Evolutionary conservation across 176 grass and related monocot species (phyloP).

Genomic region (Tillandsia leiboldiana): DNA sequence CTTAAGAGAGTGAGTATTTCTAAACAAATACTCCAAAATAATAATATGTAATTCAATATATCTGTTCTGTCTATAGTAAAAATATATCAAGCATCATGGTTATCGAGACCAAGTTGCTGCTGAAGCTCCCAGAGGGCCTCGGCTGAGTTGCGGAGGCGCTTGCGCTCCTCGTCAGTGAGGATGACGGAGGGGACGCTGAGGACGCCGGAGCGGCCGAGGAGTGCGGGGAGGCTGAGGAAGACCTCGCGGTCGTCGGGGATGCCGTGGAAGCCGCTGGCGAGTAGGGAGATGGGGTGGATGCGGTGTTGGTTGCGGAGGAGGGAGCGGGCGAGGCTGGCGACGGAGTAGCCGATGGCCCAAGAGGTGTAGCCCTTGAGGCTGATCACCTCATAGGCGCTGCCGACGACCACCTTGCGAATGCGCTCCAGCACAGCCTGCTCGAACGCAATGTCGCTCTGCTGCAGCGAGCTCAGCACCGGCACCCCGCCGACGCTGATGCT

Average conservation of each 20-base stretch:
- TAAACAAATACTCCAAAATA: too few relatives aligned
- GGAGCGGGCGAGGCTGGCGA: conserved; percentile 45
- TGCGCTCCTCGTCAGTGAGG: conserved; percentile 53
- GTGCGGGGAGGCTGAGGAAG: conserved; percentile 70
- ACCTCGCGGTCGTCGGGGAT: conserved; percentile 46
- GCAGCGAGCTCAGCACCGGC: conserved; percentile 48
- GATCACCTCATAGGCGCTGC: conserved; percentile 79
- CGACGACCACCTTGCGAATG: conserved; percentile 46
- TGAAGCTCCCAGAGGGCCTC: conserved; percentile 65
- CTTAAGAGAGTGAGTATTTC: too few relatives aligned
- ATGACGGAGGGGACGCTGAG: conserved; percentile 46
- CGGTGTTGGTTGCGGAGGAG: conserved; percentile 69
- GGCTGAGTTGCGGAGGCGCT: conserved; percentile 36
- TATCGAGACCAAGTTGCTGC: conserved; percentile 18
- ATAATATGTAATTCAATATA: too few relatives aligned
- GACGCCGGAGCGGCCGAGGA: conserved; percentile 38
- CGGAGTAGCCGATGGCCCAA: conserved; percentile 87
- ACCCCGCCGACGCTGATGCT: conserved; percentile 57
- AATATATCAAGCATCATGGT: too few relatives aligned
- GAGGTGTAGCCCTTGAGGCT: conserved; percentile 69
- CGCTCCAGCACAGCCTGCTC: conserved; percentile 35
- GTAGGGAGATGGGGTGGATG: conserved; percentile 71
- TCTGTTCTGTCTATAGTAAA: too few relatives aligned
- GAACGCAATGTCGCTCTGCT: conserved; percentile 33
- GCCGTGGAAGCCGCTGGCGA: conserved; percentile 56